Evolutionary conservation across 305 asterid species (phyloP), one percentile per base, ranked within the genome.

Genomic region (Coffea humblotiana): DNA sequence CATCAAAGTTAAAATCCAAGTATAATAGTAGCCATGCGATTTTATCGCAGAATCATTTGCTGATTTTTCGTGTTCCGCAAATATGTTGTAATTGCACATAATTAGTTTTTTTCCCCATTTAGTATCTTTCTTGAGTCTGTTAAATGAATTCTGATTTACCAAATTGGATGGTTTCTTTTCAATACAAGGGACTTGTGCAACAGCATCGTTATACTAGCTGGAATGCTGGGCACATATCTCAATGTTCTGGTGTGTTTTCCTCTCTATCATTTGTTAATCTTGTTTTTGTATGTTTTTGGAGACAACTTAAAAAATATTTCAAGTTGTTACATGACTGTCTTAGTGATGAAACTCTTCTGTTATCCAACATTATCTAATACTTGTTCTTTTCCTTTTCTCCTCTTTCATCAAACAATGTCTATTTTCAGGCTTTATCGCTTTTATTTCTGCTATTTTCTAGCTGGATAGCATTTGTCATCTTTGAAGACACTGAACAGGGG

Each of bases 401-500:
- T 71, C 73, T n/a, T 29, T 27, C 47, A 21, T 67, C n/a, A 35
- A 13, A 27, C 25, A 63, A 72, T 61, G 35, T 72, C 63, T 60
- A 52, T 74, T 86, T 81, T 77, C 92, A 96, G 99, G 99, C 98
- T 71, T 85, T 96, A 72, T 90, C 87, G 85, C 87, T 87, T 61
- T 83, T 94, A 70, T 96, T 96, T 91, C 95, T 96, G 80, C 89
- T 96, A 77, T 92, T 96, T 86, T 88, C 94, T 49, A 94, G 99
- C 87, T 96, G 99, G 98, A 83, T 96, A 90, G 99, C 95, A 37
- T 96, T 83, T 84, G 97, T 96, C 86, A 87, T 96, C 83, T 96
- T 96, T 83, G 99, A 96, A 89, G 99, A 96, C 86, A 96, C 99
- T 0, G 91, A 77, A 43, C 99, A 96, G 83, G 99, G 98, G 85